Base-by-base conservation (phyloP, 2,329 filamentous ascomycete species). In the Cladophialophora psammophila region DNA sequence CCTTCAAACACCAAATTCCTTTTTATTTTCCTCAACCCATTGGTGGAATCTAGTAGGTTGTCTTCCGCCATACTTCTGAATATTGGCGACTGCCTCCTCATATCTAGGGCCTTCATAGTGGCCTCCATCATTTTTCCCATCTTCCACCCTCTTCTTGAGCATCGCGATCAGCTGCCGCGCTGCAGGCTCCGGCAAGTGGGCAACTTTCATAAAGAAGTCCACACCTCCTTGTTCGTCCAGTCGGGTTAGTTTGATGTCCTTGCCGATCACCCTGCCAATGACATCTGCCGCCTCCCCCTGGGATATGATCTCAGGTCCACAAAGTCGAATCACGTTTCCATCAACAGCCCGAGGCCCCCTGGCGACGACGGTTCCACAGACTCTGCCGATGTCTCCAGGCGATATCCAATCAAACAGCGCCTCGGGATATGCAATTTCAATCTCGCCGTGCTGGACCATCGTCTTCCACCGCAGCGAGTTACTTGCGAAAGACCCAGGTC, bases 311-410 rank as follows among this genome's bases (percentile, higher is more conserved):
- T 80, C 60, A 0, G 80, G 78, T 1, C 80, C 81, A 58, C 75
- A 76, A 10, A 83, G 64, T 15, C 83, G 60, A 57, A 63, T 76
- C 12, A 70, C 67, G 18, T 75, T 73, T 50, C 31, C 42, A 26
- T 60, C 26, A n/a, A 35, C 26, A 26, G 74, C 69, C 4, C 63
- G 66, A 8, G 73, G 71, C 1, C 78, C 77, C 18, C 77, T 71
- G 1, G 74, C 78, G 2, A 84, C 75, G 8, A 83, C 71, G 0
- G 69, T 75, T 2, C 81, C 83, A 35, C 71, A 71, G 2, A 83
- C 82, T 18, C 73, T 69, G 10, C 84, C 83, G 52, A 86, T 83
- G 69, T 85, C 82, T 1, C 72, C 72, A 0, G 80, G 79, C 0
- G 78, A 71, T 57, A 85, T 80, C 26, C 69, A 77, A 69, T 85